Base-by-base conservation (phyloP, 2,329 filamentous ascomycete genomes). In the Chaetothyriales sp. region DNA sequence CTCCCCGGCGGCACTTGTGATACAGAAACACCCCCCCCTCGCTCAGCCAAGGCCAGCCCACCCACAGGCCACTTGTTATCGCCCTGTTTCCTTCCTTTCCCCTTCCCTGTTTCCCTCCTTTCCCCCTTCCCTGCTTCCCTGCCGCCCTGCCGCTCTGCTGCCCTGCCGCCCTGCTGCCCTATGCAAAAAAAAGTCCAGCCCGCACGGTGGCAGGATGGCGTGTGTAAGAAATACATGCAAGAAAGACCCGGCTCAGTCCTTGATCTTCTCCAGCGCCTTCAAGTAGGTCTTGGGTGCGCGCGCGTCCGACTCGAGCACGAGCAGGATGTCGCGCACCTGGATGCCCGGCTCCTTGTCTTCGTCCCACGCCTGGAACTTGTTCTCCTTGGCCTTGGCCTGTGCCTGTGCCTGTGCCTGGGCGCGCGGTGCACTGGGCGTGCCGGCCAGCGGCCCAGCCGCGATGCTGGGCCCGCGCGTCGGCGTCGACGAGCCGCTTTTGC, bases 241-340 rank as follows among this genome's bases (percentile, higher is more conserved):
- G 10, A 15, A 40, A 40, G 15, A 40, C 18, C 10, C 4, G 19
- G 47, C 44, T 53, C 51, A 40, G 29, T 28, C 20, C 46, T 50
- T 44, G 25, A 50, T 28, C 51, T 53, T 40, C 33, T 40, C 33
- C 53, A 71, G 70, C 9, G 66, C 70, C 58, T 68, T 66, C 56
- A 72, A 67, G 49, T 72, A 64, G 60, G 71, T 68, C 44, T 66
- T 66, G 43, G 64, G 61, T 19, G 67, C 69, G 54, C 67, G 76
- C 1, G 86, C 84, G 64, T 94, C 87, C 48, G 81, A 74, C 66
- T 95, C 89, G 46, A 95, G 74, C 54, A 86, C 85, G 18, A 80
- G 74, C 15, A 94, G 73, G 72, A 89, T 82, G 66, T 95, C 90
- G 51, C 90, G 78, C 49, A 94, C 72, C 69, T 95, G 89, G 47